Percentiles rank a stretch among this genome's conserved stretches.
Evolutionary conservation across 345 rosid genomes (phyloP).

Genomic region (Gossypium australe): DNA sequence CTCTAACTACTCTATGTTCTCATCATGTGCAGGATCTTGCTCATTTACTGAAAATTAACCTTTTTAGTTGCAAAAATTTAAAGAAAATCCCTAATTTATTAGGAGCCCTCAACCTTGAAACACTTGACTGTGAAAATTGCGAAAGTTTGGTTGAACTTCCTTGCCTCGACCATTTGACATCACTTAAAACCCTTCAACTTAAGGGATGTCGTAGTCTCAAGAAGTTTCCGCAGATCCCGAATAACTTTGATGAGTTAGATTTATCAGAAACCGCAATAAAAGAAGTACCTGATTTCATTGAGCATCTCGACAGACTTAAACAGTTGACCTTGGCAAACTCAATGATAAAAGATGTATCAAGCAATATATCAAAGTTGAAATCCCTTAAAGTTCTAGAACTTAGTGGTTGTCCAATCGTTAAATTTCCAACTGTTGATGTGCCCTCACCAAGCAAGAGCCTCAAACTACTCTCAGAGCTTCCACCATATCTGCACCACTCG

Average conservation of each 20-base stretch:
- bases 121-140: background rate
- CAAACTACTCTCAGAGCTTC: background rate
- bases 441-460: background rate
- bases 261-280: background rate
- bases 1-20: no score
- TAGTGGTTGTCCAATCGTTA: background rate
- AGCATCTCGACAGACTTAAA: no score
- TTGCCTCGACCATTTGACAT: no score
- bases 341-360: background rate
- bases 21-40: no score
- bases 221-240: background rate
- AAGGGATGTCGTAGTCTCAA: background rate
- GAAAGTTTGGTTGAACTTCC: no score
- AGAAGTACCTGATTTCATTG: no score
- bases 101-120: background rate
- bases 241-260: background rate
- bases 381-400: background rate
- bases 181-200: no score
- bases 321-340: background rate
- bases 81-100: slow-evolving; percentile 17
- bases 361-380: background rate
- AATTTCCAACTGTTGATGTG: no score
- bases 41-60: no score
- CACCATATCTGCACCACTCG: background rate
- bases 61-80: background rate